These are phyloP conservation scores for Nemania diffusa DNA, from an alignment of 2,329 filamentous ascomycete genomes.

Conservation along the genomic window DNA sequence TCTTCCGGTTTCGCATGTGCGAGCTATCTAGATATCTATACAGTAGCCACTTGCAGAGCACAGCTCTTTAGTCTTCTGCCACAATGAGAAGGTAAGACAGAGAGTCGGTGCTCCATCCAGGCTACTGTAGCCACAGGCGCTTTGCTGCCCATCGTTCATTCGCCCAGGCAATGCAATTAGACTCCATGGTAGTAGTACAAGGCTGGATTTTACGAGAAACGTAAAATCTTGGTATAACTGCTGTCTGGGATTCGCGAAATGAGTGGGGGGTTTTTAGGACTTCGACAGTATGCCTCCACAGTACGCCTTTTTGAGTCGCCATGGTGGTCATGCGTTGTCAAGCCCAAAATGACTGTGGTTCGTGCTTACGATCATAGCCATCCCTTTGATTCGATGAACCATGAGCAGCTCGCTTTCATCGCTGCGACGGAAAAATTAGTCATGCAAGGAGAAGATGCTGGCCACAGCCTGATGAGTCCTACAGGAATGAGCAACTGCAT, in stretches of 20 bases:
- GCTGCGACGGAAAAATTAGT: conserved; percentile 41
- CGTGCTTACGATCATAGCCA: conserved; percentile 24
- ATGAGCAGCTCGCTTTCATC: conserved; percentile 39
- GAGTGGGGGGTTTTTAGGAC: conserved; percentile 39
- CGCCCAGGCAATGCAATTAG: too few species aligned
- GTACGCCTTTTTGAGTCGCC: conserved; percentile 35
- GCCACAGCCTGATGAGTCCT: background rate
- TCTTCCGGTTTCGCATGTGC: background rate
- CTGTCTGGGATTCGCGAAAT: conserved; percentile 42
- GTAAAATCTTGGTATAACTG: too few species aligned
- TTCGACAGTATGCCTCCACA: too few species aligned
- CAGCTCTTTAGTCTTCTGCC: too few species aligned
- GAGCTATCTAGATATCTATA: too few species aligned
- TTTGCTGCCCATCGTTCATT: background rate
- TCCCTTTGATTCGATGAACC: conserved; percentile 28
- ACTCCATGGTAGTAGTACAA: too few species aligned
- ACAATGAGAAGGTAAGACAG: background rate
- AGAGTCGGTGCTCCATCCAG: background rate
- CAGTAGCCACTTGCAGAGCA: background rate
- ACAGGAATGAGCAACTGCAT: background rate
- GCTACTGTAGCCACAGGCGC: background rate
- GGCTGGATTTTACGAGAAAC: too few species aligned
- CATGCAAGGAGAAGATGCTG: conserved; percentile 41
- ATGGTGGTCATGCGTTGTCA: conserved; percentile 16
- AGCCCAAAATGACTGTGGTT: conserved; percentile 24